These are phyloP conservation scores for Cercophora newfieldiana DNA, from an alignment of 495 filamentous ascomycete genomes.

Conservation along the genomic window DNA sequence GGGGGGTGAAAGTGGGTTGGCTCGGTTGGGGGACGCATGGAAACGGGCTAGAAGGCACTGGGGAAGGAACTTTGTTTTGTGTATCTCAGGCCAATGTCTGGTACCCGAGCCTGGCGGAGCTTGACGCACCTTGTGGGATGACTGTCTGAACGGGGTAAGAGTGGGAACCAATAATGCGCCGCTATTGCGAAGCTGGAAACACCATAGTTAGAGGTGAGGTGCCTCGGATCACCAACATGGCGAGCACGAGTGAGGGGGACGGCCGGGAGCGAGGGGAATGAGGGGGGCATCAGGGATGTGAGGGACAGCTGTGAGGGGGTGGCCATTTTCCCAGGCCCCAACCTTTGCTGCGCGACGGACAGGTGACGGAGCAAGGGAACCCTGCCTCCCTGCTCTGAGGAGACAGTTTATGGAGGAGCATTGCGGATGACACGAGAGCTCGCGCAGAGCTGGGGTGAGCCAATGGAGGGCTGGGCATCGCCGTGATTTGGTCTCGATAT, in stretches of 20 bases:
- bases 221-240: background rate
- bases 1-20: background rate
- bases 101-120: background rate
- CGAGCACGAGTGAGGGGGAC: background rate
- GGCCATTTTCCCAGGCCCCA: background rate
- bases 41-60: conserved; percentile 28
- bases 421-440: background rate
- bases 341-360: background rate
- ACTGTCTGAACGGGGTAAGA: background rate
- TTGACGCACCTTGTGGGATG: background rate
- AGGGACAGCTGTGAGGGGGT: background rate
- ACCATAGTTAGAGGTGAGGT: background rate
- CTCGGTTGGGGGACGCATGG: conserved; percentile 7
- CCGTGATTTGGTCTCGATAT: conserved; percentile 3
- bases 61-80: conserved; percentile 18
- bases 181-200: background rate
- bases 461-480: conserved; percentile 8
- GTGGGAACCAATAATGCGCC: background rate
- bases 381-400: too few relatives aligned
- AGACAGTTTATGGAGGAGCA: background rate
- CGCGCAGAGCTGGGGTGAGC: background rate
- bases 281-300: background rate
- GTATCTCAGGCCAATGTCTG: background rate
- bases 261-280: background rate
- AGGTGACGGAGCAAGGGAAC: background rate